Base-by-base conservation (phyloP, 2,329 filamentous ascomycete genomes). In the Fusarium kyushuense region DNA sequence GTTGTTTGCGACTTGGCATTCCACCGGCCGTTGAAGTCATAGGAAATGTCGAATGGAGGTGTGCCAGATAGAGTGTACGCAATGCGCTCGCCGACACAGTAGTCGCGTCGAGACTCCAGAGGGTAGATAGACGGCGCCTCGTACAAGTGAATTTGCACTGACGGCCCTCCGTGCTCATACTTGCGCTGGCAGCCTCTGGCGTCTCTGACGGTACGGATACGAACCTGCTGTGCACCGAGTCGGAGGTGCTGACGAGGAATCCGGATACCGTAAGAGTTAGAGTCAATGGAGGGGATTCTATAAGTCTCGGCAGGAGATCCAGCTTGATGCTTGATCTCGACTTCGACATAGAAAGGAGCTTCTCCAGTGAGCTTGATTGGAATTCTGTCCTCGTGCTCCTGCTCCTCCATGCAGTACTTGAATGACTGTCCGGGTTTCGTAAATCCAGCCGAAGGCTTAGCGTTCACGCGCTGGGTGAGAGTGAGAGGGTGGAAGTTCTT, bases 31-130 rank as follows among this genome's bases (percentile, higher is more conserved):
- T 94, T 90, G 80, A 99, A 99, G 13, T 89, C 92, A 81, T 99
- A 99, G 78, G 90, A 91, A 43, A 99, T 91, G 43, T 95, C 93
- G 78, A 99, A 99, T 0, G 96, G 96, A 19, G 94, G 90, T 55
- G 92, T 92, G 43, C 96, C 96, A 2, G 93, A 93, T 8, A 99
- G 88, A 0, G 93, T 94, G 80, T 97, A 99, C 5, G 92, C 92
- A 69, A 99, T 91, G 54, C 94, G 91, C 78, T 99, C 96, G 69
- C 96, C 96, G 13, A 99, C 94, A 79, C 96, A 99, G 80, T 95
- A 97, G 80, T 99, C 93, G 17, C 86, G 86, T 63, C 92, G 90
- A 25, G 92, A 89, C 75, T 98, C 94, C 35, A 97, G 85, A 5
- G 95, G 89, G 60, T 94, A 92, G 72, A 98, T 97, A 9, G 92